Conservation (phyloP, 306 rosid species). For the Pterocarpus santalinus region DNA sequence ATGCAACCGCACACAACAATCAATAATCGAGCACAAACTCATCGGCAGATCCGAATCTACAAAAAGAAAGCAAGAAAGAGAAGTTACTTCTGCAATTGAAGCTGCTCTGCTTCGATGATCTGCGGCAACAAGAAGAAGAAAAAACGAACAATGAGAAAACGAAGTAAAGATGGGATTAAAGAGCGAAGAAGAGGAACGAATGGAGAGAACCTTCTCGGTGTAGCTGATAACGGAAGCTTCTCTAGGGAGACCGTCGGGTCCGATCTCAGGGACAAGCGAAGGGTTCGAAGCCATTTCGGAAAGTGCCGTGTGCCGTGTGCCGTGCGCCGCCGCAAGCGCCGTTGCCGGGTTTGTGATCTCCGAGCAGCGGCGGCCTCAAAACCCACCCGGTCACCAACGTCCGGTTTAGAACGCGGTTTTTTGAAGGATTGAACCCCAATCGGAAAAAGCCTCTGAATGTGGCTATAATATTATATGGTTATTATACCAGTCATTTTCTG, state of each 20-base stretch:
- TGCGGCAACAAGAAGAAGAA: slow-evolving; percentile 43
- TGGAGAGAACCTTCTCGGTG: slow-evolving; percentile 80
- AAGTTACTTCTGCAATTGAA: slow-evolving; percentile 77
- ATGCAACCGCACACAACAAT: background rate
- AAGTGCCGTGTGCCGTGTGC: background rate
- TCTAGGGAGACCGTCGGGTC: slow-evolving; percentile 86
- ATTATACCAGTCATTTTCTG: slow-evolving; percentile 18
- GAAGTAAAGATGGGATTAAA: background rate
- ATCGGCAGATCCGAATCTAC: slow-evolving; percentile 44
- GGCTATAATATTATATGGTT: background rate
- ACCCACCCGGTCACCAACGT: slow-evolving; percentile 43
- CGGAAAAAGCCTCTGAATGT: background rate
- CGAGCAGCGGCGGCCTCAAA: background rate
- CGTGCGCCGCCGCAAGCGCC: slow-evolving; percentile 31
- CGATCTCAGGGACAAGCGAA: slow-evolving; percentile 78
- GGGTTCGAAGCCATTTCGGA: slow-evolving; percentile 73
- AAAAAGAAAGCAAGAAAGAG: slow-evolving; percentile 24
- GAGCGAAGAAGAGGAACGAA: background rate
- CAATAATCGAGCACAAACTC: slow-evolving; percentile 7
- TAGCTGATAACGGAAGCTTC: slow-evolving; percentile 82
- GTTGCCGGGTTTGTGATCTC: slow-evolving; percentile 13
- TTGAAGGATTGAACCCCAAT: slow-evolving; percentile 35
- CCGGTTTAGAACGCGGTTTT: slow-evolving; percentile 40
- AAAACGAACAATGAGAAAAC: slow-evolving; percentile 20
- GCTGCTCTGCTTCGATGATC: slow-evolving; percentile 86